phyloP scores from a whole-genome alignment of 805 yeast species.

The Starmerella vitae region DNA sequence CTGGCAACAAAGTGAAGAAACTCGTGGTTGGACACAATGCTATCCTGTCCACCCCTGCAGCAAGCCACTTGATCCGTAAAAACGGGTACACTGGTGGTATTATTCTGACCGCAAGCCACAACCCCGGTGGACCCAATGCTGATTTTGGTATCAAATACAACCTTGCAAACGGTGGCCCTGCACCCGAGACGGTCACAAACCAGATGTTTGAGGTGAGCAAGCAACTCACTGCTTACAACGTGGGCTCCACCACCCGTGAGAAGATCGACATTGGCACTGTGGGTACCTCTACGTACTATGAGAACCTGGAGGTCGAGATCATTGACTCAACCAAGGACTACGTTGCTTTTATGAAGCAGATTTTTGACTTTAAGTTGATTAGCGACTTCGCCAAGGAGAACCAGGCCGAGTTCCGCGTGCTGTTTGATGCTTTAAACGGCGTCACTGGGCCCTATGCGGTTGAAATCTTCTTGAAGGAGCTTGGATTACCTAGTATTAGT shows the following conservation, averaged over 20 bases:
- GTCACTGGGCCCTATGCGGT: slow-evolving; percentile 94
- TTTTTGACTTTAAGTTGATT: slow-evolving; percentile 79
- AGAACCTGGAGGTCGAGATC: slow-evolving; percentile 53
- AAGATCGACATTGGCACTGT: slow-evolving; percentile 46
- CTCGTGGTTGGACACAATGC: slow-evolving; percentile 81
- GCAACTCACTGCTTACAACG: slow-evolving; percentile 41
- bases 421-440: slow-evolving; percentile 87
- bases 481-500: slow-evolving; percentile 56
- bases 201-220: slow-evolving; percentile 63
- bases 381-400: slow-evolving; percentile 43
- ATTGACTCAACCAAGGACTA: slow-evolving; percentile 73
- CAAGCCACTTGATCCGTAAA: slow-evolving; percentile 80
- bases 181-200: slow-evolving; percentile 89
- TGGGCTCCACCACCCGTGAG: slow-evolving; percentile 45
- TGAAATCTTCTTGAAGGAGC: slow-evolving; percentile 69
- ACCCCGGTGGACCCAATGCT: slow-evolving; percentile 90
- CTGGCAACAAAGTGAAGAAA: slow-evolving; percentile 81
- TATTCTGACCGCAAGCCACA: slow-evolving; percentile 89
- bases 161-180: slow-evolving; percentile 93
- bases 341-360: slow-evolving; percentile 61
- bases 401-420: slow-evolving; percentile 48
- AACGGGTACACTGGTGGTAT: slow-evolving; percentile 71
- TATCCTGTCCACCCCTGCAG: slow-evolving; percentile 87
- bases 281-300: slow-evolving; percentile 37
- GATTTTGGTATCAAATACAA: slow-evolving; percentile 95